Conservation (phyloP, 768 basidiomycete species). For the Podaxis pistillaris region DNA sequence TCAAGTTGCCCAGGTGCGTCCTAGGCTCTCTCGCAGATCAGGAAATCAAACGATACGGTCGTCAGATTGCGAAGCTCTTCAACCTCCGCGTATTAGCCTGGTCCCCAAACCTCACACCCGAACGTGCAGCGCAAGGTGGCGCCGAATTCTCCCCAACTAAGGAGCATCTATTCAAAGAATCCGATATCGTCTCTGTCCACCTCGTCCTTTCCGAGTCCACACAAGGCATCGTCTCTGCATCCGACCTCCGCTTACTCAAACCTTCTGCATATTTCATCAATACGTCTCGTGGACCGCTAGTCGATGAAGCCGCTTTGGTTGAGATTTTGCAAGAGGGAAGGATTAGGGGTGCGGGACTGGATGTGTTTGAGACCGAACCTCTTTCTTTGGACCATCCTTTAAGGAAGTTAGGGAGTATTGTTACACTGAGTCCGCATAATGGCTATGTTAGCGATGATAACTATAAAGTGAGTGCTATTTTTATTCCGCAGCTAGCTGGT, state of each 20-base stretch:
- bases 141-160: constrained; percentile 49
- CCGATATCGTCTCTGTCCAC: constrained; percentile 64
- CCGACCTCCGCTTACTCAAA: constrained; percentile 55
- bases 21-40: not conserved
- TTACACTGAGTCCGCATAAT: constrained; percentile 60
- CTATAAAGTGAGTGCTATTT: constrained; percentile 39
- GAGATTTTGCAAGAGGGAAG: constrained; percentile 40
- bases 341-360: constrained; percentile 61
- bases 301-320: constrained; percentile 57
- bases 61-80: constrained; percentile 59
- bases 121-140: constrained; percentile 50
- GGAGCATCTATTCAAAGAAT: constrained; percentile 47
- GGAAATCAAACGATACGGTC: not conserved
- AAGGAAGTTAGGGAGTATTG: constrained; percentile 43
- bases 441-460: constrained; percentile 54
- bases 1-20: constrained; percentile 44
- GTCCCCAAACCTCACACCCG: constrained; percentile 62
- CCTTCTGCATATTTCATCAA: constrained; percentile 60
- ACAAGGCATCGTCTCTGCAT: constrained; percentile 42
- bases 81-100: constrained; percentile 60
- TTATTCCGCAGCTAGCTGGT: not conserved
- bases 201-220: constrained; percentile 55
- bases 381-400: constrained; percentile 55
- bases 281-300: constrained; percentile 63
- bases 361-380: constrained; percentile 70